Conservation (phyloP, 257 asterid species). For the Przewalskia tangutica region DNA sequence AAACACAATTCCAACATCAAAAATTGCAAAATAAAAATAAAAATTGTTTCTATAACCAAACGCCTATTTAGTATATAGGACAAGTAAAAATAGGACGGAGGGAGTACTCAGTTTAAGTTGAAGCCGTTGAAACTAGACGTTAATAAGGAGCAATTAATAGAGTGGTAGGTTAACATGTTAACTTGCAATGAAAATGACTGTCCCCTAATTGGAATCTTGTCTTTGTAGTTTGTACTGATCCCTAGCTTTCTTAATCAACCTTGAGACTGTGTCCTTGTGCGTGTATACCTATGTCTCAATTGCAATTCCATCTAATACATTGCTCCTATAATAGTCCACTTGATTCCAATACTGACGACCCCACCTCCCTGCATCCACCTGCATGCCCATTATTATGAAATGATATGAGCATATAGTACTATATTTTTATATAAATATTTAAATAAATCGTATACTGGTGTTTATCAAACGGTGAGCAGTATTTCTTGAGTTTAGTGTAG, state of each 20-base stretch:
- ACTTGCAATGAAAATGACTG: slow-evolving; percentile 42
- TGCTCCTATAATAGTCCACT: slow-evolving; percentile 6
- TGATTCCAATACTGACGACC: slow-evolving; percentile 1
- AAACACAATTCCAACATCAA: too few species aligned
- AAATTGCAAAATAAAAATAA: too few species aligned
- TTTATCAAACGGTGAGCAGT: neutral
- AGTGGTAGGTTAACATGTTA: slow-evolving; percentile 24
- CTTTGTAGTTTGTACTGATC: slow-evolving; percentile 8
- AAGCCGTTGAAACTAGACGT: neutral
- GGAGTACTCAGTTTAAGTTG: neutral
- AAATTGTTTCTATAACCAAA: too few species aligned
- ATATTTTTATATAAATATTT: neutral
- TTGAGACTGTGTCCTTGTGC: neutral
- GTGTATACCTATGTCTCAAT: neutral
- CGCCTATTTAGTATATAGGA: too few species aligned
- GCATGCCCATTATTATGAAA: slow-evolving; percentile 27
- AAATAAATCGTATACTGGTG: neutral
- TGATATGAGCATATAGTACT: slow-evolving; percentile 8
- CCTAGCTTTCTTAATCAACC: neutral
- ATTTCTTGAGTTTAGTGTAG: too few species aligned
- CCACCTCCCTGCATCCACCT: neutral
- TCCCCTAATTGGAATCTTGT: slow-evolving; percentile 40
- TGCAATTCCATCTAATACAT: neutral
- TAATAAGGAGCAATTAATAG: neutral
- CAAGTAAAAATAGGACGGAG: too few species aligned